Conservation (phyloP, 2,329 filamentous ascomycete species). For the Exophiala calicioides region DNA sequence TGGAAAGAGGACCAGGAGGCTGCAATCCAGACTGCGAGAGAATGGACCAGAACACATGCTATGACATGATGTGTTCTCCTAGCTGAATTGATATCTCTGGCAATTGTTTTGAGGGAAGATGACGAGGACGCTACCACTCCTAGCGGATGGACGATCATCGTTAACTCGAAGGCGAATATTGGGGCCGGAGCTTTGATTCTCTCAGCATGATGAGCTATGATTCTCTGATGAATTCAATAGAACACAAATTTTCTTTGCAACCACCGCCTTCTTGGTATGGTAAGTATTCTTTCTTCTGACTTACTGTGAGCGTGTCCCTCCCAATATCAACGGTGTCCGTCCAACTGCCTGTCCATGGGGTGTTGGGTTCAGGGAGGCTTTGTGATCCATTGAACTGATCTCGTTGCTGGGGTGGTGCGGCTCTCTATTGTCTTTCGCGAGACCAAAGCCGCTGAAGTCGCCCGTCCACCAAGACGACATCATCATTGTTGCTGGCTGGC, state of each 20-base stretch:
- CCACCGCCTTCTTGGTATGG: conserved; percentile 1
- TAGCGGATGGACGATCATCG: neutral
- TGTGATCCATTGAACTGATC: too few species aligned
- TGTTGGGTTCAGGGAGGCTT: too few species aligned
- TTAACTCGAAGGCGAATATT: conserved; percentile 4
- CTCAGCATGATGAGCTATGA: conserved; percentile 20
- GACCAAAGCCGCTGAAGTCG: too few species aligned
- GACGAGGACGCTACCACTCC: conserved; percentile 1
- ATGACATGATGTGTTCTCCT: conserved; percentile 44
- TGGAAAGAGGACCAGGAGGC: conserved; percentile 97
- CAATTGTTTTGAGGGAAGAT: neutral
- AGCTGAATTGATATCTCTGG: neutral
- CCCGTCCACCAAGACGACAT: conserved; percentile 10
- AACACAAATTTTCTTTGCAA: conserved; percentile 11
- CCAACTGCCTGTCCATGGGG: too few species aligned
- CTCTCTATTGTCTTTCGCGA: too few species aligned
- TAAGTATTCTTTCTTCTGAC: neutral
- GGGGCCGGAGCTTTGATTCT: conserved; percentile 4
- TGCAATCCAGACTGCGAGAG: conserved; percentile 85
- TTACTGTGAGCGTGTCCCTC: neutral
- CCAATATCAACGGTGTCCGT: too few species aligned
- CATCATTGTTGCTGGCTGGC: neutral
- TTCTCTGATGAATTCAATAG: conserved; percentile 21
- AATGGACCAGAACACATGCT: conserved; percentile 76
- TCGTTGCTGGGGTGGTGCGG: too few species aligned